Base-by-base conservation (phyloP, 805 yeast genomes). In the Vanderwaltozyma polyspora region DNA sequence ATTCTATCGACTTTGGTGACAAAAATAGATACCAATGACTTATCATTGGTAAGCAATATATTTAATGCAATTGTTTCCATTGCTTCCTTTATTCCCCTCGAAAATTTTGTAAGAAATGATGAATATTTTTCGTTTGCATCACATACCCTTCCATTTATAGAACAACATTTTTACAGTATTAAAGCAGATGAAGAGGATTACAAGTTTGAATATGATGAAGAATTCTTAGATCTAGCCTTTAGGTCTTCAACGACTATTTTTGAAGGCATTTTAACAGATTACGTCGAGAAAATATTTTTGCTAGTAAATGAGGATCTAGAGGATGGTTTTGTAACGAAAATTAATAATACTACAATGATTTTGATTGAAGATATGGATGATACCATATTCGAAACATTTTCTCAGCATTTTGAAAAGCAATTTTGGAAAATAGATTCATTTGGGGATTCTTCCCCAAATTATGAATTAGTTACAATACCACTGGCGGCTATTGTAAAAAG, bases 11-110 rank as follows among this genome's bases (percentile, higher is more conserved):
- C 84, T 55, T 62, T 78, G 2, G 54, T 86, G 6, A 82, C 86
- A 0, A 95, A 91, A 21, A 75, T 91, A 19, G 97, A 91, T 52
- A 72, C 87, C 1, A 91, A 87, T 52, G 98, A 91, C 55, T 66
- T 85, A 32, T 67, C 65, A 11, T 73, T 87, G 50, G 78, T 95
- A 0, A 65, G 76, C 12, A 68, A 74, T 33, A 70, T 94, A 0
- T 59, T 87, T 27, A 71, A 76, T 38, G 68, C 81, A 14, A 68
- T 91, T 36, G 79, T 83, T 9, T 66, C 83, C 0, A 70, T 79
- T 17, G 77, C 85, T 1, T 64, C 79, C 6, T 79, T 76, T 36
- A 71, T 81, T 3, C 95, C 95, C 1, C 66, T 86, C 40, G 62
- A 64, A 19, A 84, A 80, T 46, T 48, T 82, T 9, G 67, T 57